Percentiles rank a stretch among this genome's conserved stretches.
Evolutionary conservation across 192 early-diverging fungal species (phyloP).

Genomic region (Linnemannia exigua): DNA sequence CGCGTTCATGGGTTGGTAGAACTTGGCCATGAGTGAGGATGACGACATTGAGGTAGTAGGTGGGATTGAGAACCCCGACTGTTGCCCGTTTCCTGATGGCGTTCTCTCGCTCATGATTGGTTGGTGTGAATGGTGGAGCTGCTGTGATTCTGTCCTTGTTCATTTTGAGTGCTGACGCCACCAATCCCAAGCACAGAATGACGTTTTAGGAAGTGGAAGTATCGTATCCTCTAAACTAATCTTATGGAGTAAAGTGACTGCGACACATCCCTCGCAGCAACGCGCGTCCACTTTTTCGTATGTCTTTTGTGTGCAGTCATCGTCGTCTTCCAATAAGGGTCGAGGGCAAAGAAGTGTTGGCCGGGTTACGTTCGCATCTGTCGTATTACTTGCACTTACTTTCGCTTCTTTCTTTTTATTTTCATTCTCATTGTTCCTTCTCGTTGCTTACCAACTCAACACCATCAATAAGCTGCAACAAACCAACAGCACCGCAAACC

Average conservation of each 20-base stretch:
- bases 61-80: neutral
- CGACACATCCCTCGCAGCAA: neutral
- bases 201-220: neutral
- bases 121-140: neutral
- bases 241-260: neutral
- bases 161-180: neutral
- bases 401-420: neutral
- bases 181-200: neutral
- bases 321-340: neutral
- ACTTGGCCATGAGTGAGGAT: slow-evolving; percentile 44
- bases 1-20: slow-evolving; percentile 55
- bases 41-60: slow-evolving; percentile 16
- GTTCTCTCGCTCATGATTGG: neutral
- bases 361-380: slow-evolving; percentile 11
- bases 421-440: neutral
- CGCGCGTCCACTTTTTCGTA: slow-evolving; percentile 35
- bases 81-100: neutral
- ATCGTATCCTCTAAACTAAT: neutral
- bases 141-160: neutral
- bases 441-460: neutral
- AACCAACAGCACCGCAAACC: neutral
- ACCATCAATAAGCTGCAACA: neutral
- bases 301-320: neutral
- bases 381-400: neutral
- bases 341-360: neutral